Conservation (phyloP, 2,329 filamentous ascomycete genomes). For the Monosporascus sp. region DNA sequence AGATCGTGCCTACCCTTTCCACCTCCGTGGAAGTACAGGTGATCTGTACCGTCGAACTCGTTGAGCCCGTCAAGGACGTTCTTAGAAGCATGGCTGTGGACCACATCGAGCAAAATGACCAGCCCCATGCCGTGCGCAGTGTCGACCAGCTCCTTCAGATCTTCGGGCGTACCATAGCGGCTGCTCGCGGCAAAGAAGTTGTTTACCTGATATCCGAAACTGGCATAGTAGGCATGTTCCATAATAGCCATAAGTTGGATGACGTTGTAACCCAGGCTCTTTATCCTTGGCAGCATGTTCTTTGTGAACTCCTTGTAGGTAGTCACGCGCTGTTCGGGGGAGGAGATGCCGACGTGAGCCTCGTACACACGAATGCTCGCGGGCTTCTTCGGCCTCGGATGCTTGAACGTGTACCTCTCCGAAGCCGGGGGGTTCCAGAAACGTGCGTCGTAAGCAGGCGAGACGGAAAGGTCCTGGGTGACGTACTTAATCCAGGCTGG, state of each 20-base stretch:
- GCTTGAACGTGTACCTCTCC: slow-evolving; percentile 79
- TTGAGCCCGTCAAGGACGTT: slow-evolving; percentile 94
- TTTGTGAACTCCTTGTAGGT: slow-evolving; percentile 97
- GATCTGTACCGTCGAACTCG: slow-evolving; percentile 90
- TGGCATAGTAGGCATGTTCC: slow-evolving; percentile 99
- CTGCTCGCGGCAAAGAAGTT: slow-evolving; percentile 98
- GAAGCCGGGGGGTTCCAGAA: slow-evolving; percentile 90
- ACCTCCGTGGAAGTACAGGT: slow-evolving; percentile 92
- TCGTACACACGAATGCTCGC: slow-evolving; percentile 89
- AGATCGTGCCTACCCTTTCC: slow-evolving; percentile 80
- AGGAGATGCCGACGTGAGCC: slow-evolving; percentile 97
- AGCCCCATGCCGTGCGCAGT: slow-evolving; percentile 89
- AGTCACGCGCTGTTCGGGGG: slow-evolving; percentile 79
- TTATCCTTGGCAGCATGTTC: slow-evolving; percentile 87
- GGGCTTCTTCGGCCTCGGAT: slow-evolving; percentile 77
- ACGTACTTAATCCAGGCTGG: slow-evolving; percentile 98
- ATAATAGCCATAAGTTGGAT: slow-evolving; percentile 99
- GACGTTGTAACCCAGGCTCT: slow-evolving; percentile 87
- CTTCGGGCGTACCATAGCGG: slow-evolving; percentile 87
- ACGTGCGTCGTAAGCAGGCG: slow-evolving; percentile 86
- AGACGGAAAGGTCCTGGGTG: slow-evolving; percentile 85
- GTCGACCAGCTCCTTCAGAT: slow-evolving; percentile 93
- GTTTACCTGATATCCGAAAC: slow-evolving; percentile 98
- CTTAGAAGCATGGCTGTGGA: slow-evolving; percentile 97
- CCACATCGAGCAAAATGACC: slow-evolving; percentile 86